Percentiles rank a stretch among this genome's conserved stretches.
Conservation (phyloP, 495 filamentous ascomycete species). For the Rhypophila decipiens region DNA sequence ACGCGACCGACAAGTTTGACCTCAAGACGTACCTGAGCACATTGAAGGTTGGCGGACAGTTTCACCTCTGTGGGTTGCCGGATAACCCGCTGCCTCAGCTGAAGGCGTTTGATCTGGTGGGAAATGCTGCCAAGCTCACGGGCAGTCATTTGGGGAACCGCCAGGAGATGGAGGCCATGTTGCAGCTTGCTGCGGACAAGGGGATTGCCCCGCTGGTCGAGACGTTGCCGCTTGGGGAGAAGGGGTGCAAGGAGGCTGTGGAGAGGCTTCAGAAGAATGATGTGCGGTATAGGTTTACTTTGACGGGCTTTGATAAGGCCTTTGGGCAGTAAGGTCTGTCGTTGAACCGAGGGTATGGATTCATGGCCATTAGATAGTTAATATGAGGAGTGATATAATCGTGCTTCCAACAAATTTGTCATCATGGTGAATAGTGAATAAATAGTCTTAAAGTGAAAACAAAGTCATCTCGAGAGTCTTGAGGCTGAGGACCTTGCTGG, state of each 20-base stretch:
- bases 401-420: too few relatives aligned
- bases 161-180: conserved; percentile 66
- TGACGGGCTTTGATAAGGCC: conserved; percentile 44
- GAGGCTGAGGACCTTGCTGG: too few relatives aligned
- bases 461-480: too few relatives aligned
- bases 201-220: conserved; percentile 65
- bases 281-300: conserved; percentile 46
- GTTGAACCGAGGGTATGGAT: neutral
- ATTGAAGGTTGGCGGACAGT: conserved; percentile 63
- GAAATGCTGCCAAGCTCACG: conserved; percentile 58
- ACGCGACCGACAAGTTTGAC: conserved; percentile 63
- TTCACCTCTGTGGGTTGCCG: conserved; percentile 69
- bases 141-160: conserved; percentile 67
- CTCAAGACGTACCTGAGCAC: conserved; percentile 57
- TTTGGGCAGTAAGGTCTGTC: conserved; percentile 17
- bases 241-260: conserved; percentile 67
- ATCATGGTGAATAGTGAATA: too few relatives aligned
- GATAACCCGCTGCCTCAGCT: conserved; percentile 58
- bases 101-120: conserved; percentile 54
- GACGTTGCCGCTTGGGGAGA: conserved; percentile 60
- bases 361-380: too few relatives aligned
- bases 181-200: conserved; percentile 70
- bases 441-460: too few relatives aligned
- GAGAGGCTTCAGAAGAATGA: conserved; percentile 60
- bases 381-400: neutral